Conservation (phyloP, 805 yeast species). For the Wickerhamomyces xylosicus region DNA sequence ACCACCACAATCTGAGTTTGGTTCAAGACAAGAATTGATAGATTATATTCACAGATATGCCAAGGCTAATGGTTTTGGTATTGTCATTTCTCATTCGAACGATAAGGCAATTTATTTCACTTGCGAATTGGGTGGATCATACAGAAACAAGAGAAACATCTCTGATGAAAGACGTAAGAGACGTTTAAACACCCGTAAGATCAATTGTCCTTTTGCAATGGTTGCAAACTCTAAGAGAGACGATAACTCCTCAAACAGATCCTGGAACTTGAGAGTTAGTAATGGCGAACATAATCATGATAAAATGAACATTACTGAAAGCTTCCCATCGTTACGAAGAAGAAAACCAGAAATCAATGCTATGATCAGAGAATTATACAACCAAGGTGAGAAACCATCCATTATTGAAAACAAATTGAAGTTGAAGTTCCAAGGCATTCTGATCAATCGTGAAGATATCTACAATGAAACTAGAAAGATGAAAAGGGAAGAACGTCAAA, state of each 20-base stretch:
- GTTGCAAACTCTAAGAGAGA: slow-evolving; percentile 22
- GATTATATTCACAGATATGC: slow-evolving; percentile 20
- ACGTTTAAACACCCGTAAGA: slow-evolving; percentile 20
- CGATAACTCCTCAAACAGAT: slow-evolving; percentile 17
- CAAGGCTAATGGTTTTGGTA: slow-evolving; percentile 21
- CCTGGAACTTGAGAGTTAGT: slow-evolving; percentile 19
- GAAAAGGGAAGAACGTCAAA: slow-evolving; percentile 21
- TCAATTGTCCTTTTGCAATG: slow-evolving; percentile 22
- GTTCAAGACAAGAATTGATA: slow-evolving; percentile 15
- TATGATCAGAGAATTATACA: slow-evolving; percentile 20
- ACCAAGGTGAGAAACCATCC: slow-evolving; percentile 20
- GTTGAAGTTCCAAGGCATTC: slow-evolving; percentile 15
- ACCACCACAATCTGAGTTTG: slow-evolving; percentile 18
- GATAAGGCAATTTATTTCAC: slow-evolving; percentile 22
- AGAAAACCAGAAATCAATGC: slow-evolving; percentile 22
- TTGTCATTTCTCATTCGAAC: slow-evolving; percentile 22
- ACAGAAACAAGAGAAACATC: slow-evolving; percentile 21
- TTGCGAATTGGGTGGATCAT: slow-evolving; percentile 21
- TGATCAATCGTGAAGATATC: slow-evolving; percentile 21
- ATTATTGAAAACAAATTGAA: slow-evolving; percentile 18
- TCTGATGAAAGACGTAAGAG: slow-evolving; percentile 22
- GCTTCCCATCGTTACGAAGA: slow-evolving; percentile 22
- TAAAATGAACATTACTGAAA: slow-evolving; percentile 18
- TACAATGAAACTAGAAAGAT: slow-evolving; percentile 23
- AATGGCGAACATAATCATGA: slow-evolving; percentile 21